Evolutionary conservation across 2,329 filamentous ascomycete species (phyloP).

Genomic region (Exophiala lecanii-corni): DNA sequence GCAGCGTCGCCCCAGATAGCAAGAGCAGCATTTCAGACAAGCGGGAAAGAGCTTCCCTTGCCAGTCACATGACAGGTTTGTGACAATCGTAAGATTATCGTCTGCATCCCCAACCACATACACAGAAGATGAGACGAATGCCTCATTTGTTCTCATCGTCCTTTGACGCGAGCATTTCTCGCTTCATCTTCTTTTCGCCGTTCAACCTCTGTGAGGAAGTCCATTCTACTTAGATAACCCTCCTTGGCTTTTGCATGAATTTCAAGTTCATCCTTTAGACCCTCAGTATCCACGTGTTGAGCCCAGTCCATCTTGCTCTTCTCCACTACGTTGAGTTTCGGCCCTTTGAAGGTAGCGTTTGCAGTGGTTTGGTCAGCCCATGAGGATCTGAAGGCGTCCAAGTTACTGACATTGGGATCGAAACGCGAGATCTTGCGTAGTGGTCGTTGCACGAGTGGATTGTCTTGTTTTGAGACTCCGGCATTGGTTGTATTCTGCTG

Average conservation of each 20-base stretch:
- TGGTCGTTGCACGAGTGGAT: conserved; percentile 34
- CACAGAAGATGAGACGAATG: too few species aligned
- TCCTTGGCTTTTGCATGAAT: conserved; percentile 59
- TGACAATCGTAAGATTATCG: too few species aligned
- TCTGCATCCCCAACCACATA: too few species aligned
- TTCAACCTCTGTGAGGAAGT: conserved; percentile 58
- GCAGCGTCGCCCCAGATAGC: too few species aligned
- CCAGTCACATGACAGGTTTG: too few species aligned
- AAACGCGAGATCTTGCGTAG: conserved; percentile 43
- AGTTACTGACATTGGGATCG: conserved; percentile 37
- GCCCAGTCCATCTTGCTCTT: conserved; percentile 64
- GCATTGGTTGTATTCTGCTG: conserved; percentile 35
- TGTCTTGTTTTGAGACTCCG: conserved; percentile 18
- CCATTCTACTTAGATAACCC: conserved; percentile 57
- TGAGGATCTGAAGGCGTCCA: conserved; percentile 31
- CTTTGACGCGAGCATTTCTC: conserved; percentile 47
- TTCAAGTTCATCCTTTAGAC: conserved; percentile 58
- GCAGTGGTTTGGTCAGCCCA: conserved; percentile 25
- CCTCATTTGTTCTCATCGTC: conserved; percentile 19
- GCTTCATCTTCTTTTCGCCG: conserved; percentile 53
- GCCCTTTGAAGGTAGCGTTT: conserved; percentile 39
- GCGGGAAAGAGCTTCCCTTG: too few species aligned
- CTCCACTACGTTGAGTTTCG: conserved; percentile 63
- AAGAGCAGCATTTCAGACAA: too few species aligned
- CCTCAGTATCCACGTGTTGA: conserved; percentile 57